phyloP scores from a whole-genome alignment of 208 protist genomes.

The Crithidia mellificae region DNA sequence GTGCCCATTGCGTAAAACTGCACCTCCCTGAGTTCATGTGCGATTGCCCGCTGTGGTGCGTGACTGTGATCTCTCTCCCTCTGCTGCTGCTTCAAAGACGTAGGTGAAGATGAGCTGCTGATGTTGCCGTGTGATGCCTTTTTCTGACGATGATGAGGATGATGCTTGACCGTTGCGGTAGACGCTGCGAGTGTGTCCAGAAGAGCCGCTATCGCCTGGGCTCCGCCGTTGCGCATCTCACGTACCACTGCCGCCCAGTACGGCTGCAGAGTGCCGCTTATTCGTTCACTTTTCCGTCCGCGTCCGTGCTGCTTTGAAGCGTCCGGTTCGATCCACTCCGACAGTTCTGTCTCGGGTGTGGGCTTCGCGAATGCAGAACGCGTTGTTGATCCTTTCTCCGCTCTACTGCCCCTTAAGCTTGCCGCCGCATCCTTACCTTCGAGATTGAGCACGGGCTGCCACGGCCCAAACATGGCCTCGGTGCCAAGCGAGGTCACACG shows the following conservation, averaged over 20 bases:
- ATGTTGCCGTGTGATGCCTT: too few relatives aligned
- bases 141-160: too few relatives aligned
- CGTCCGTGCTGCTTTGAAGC: background rate
- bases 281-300: too few relatives aligned
- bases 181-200: too few relatives aligned
- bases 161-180: too few relatives aligned
- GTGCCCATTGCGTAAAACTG: slow-evolving; percentile 61
- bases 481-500: background rate
- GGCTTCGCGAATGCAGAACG: background rate
- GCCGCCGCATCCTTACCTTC: background rate
- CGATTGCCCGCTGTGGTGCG: background rate
- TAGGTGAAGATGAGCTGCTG: too few relatives aligned
- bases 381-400: too few relatives aligned
- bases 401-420: too few relatives aligned
- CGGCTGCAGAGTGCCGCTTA: slow-evolving; percentile 9
- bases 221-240: slow-evolving; percentile 14
- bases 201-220: slow-evolving; percentile 15
- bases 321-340: background rate
- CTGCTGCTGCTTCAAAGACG: background rate
- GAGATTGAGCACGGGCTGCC: slow-evolving; percentile 22
- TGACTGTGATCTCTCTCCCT: background rate
- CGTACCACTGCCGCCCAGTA: slow-evolving; percentile 29
- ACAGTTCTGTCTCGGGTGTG: background rate
- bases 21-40: slow-evolving; percentile 7
- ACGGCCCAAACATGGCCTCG: slow-evolving; percentile 15